Conservation (phyloP, 208 protist species). For the Leishmania amazonensis region DNA sequence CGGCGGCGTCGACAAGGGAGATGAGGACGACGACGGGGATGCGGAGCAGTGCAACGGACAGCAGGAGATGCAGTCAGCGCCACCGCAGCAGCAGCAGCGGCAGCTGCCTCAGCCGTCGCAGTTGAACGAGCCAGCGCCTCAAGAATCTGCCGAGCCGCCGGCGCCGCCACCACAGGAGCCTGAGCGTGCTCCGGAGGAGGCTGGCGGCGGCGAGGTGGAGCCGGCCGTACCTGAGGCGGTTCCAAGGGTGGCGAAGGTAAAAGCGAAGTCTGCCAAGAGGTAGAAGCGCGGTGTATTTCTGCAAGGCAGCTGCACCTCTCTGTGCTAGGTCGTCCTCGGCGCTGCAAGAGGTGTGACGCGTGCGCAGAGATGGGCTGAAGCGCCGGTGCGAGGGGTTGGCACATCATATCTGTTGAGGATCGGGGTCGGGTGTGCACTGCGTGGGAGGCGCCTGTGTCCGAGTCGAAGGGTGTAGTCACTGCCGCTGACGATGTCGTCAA, state of each 20-base stretch:
- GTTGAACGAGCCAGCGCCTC: background rate
- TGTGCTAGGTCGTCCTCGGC: background rate
- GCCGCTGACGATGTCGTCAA: background rate
- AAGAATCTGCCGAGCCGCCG: background rate
- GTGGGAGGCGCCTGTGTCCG: background rate
- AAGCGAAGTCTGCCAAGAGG: background rate
- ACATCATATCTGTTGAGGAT: background rate
- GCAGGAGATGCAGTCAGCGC: background rate
- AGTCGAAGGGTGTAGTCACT: too few species aligned
- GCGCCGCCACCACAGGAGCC: background rate
- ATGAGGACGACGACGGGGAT: slow-evolving; percentile 14
- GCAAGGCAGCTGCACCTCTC: background rate
- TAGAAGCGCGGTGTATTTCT: background rate
- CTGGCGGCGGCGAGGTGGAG: background rate
- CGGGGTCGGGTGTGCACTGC: background rate
- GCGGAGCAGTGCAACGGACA: background rate
- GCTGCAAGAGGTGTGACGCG: background rate
- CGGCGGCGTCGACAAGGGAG: slow-evolving; percentile 27
- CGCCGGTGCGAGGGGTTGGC: background rate
- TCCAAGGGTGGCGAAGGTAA: background rate
- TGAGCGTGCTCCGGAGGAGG: background rate
- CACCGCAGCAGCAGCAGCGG: background rate
- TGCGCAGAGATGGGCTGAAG: background rate
- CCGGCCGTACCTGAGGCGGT: background rate
- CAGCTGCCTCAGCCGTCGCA: background rate